These are phyloP conservation scores for Lactifluus hygrophoroides DNA, from an alignment of 768 basidiomycete genomes.

Conservation along the genomic window DNA sequence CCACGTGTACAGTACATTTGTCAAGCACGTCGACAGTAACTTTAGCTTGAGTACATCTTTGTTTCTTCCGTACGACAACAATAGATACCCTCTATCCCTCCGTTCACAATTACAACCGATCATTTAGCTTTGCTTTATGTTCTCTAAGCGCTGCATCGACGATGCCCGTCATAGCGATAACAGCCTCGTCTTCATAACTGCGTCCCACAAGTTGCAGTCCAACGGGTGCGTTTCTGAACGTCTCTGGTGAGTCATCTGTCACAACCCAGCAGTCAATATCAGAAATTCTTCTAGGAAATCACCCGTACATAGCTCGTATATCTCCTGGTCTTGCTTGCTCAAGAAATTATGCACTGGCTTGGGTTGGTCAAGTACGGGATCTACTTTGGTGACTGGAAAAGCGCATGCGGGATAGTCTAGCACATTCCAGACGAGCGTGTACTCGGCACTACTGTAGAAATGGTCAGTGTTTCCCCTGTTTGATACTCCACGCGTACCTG, in stretches of 20 bases:
- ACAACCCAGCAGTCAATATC: not conserved
- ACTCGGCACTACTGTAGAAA: conserved; percentile 30
- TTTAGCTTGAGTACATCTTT: too few relatives aligned
- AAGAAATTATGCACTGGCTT: conserved; percentile 33
- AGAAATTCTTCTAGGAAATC: not conserved
- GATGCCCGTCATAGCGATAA: conserved; percentile 40
- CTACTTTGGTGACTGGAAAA: conserved; percentile 43
- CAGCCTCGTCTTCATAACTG: conserved; percentile 44
- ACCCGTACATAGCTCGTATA: conserved; percentile 39
- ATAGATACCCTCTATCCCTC: too few relatives aligned
- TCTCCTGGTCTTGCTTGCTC: conserved; percentile 35
- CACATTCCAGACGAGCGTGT: conserved; percentile 40
- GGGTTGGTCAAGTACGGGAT: conserved; percentile 33
- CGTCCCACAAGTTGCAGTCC: conserved; percentile 41
- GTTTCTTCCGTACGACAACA: too few relatives aligned
- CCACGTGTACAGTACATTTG: too few relatives aligned
- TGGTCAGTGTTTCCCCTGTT: conserved; percentile 1
- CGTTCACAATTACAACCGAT: not conserved
- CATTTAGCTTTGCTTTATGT: conserved; percentile 17
- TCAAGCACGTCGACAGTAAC: too few relatives aligned
- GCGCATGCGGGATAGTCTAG: conserved; percentile 37
- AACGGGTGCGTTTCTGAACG: conserved; percentile 39
- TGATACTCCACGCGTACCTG: conserved; percentile 26
- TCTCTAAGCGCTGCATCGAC: conserved; percentile 32
- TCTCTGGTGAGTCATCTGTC: conserved; percentile 23